Percentiles rank a stretch among this genome's conserved stretches.
Evolutionary conservation across 306 rosid genomes (phyloP).

Genomic region (Hippophae gyantsensis): DNA sequence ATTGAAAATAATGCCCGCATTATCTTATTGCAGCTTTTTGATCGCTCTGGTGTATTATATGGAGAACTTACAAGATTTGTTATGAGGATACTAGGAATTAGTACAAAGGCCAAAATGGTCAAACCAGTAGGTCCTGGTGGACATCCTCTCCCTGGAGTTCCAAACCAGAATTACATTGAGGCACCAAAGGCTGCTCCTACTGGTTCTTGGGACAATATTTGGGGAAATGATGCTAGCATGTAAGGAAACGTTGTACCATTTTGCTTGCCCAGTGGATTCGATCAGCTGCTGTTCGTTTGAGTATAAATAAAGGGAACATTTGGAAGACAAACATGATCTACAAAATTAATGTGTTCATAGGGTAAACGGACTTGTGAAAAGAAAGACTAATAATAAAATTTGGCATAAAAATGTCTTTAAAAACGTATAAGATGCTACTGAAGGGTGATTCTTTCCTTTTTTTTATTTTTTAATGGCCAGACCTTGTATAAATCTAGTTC

Average conservation of each 20-base stretch:
- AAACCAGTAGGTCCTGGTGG: constrained; percentile 53
- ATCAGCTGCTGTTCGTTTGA: too few species aligned
- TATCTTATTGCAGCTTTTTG: constrained; percentile 54
- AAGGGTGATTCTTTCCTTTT: too few species aligned
- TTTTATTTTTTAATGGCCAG: too few species aligned
- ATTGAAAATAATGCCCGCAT: background rate
- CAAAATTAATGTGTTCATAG: too few species aligned
- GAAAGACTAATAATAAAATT: too few species aligned
- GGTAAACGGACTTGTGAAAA: too few species aligned
- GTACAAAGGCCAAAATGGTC: constrained; percentile 41
- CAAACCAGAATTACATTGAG: constrained; percentile 45
- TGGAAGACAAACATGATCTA: too few species aligned
- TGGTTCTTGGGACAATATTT: constrained; percentile 86
- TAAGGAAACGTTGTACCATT: background rate
- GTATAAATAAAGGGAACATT: too few species aligned
- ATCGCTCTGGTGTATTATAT: constrained; percentile 75
- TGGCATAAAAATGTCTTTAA: too few species aligned
- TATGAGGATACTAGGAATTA: constrained; percentile 64
- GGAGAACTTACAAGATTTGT: constrained; percentile 93
- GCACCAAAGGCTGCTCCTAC: constrained; percentile 59
- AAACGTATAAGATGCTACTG: too few species aligned
- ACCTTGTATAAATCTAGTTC: too few species aligned
- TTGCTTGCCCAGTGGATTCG: too few species aligned
- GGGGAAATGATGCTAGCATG: constrained; percentile 41
- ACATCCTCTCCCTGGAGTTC: constrained; percentile 41